phyloP scores from a whole-genome alignment of 2,329 filamentous ascomycete genomes.

The Colletotrichum sp. region DNA sequence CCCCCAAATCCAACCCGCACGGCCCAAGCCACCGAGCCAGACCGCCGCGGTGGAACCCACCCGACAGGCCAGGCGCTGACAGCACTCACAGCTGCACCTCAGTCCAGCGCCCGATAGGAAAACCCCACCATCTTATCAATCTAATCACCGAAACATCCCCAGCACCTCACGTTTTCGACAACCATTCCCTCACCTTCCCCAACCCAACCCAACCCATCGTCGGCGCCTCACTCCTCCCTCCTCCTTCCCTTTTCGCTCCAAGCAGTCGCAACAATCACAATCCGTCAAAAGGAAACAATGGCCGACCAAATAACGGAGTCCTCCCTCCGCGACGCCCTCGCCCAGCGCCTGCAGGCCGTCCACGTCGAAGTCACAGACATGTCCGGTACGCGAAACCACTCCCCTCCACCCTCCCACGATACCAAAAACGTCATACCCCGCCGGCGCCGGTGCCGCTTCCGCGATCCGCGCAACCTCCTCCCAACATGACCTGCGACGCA shows the following conservation, averaged over 20 bases:
- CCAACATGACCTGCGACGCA: not conserved
- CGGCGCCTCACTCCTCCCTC: not conserved
- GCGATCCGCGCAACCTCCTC: not conserved
- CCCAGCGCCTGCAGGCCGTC: slow-evolving; percentile 71
- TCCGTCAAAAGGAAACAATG: slow-evolving; percentile 37
- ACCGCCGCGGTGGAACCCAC: not conserved
- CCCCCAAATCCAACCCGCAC: not conserved
- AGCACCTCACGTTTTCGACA: slow-evolving; percentile 18
- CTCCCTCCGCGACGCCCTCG: slow-evolving; percentile 71
- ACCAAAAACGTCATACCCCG: slow-evolving; percentile 12
- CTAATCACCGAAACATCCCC: slow-evolving; percentile 6
- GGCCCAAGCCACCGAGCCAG: not conserved
- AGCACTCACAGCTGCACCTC: not conserved
- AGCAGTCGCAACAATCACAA: not conserved
- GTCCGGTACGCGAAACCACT: slow-evolving; percentile 69
- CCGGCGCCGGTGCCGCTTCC: not conserved
- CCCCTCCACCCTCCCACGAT: not conserved
- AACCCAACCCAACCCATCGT: not conserved
- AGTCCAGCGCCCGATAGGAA: not conserved
- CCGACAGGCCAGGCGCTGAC: not conserved
- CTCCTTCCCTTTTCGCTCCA: not conserved
- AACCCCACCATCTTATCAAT: slow-evolving; percentile 24
- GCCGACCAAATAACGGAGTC: slow-evolving; percentile 74
- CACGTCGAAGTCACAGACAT: slow-evolving; percentile 91
- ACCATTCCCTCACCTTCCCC: not conserved